Conservation (phyloP, 2,329 filamentous ascomycete genomes). For the Colletotrichum tropicale region DNA sequence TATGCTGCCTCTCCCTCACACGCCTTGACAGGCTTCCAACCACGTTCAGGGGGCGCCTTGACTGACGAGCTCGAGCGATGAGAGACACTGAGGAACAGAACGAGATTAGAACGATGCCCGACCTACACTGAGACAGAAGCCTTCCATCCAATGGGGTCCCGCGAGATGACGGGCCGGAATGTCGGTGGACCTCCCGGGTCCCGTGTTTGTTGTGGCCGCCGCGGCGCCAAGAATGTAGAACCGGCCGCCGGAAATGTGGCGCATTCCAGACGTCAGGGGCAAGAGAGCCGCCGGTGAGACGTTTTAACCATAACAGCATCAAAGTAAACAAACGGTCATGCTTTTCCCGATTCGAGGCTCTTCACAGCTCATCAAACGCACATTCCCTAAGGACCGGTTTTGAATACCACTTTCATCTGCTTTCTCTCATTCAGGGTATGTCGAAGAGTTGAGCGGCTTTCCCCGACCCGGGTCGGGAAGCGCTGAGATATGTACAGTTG, state of each 20-base stretch:
- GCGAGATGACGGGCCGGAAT: neutral
- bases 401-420: constrained; percentile 11
- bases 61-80: neutral
- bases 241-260: neutral
- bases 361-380: neutral
- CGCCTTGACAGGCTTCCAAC: neutral
- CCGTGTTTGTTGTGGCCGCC: constrained; percentile 13
- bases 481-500: constrained; percentile 18
- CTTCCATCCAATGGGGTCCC: neutral
- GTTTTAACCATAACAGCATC: neutral
- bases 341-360: neutral
- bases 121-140: neutral
- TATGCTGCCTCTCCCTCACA: neutral
- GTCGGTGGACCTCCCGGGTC: neutral
- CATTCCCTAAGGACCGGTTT: neutral
- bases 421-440: constrained; percentile 12
- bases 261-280: constrained; percentile 4
- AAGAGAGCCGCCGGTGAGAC: neutral
- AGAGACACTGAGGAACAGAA: neutral
- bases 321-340: neutral
- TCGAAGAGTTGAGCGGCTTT: constrained; percentile 5
- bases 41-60: neutral
- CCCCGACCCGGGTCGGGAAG: neutral
- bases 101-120: neutral
- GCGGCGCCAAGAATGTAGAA: neutral